Base-by-base conservation (phyloP, 768 basidiomycete genomes). In the Auriscalpium vulgare region DNA sequence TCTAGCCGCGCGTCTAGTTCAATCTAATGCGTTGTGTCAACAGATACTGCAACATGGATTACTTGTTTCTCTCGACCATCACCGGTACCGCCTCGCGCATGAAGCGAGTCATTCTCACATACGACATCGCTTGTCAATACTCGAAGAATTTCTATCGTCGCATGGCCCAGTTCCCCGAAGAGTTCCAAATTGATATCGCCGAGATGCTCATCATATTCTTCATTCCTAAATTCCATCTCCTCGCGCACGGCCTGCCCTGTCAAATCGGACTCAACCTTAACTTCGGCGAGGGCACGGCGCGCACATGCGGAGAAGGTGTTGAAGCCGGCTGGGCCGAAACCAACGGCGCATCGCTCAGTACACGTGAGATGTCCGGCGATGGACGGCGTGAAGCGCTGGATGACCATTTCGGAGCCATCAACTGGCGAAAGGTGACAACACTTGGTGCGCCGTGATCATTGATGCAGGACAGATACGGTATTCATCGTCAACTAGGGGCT, bases 61-160 rank as follows among this genome's bases (percentile, higher is more conserved):
- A 47, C 44, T 19, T 59, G 3, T 40, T 59, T n/a, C n/a, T 29
- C 1, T 62, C 40, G 13, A 43, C 40, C 11, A 29, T 29, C 23
- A 5, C 23, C 23, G 13, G 11, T 7, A 43, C 40, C 3, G 40
- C 40, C 7, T 7, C 40, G 9, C 4, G 46, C 43, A 48, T 45
- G 14, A 43, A 19, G 10, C 11, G 16, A 1, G 4, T 63, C 16
- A 36, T 51, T 2, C 7, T 64, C 19, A 48, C 63, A 0, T 64
- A 64, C 37, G 63, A 64, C 53, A 65, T 64, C 34, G 52, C 54
- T 3, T 69, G 68, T 47, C 61, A 65, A 37, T 68, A 49, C 37
- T 23, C 19, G 10, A 54, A 51, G 29, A 56, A 65, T n/a, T 38
- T 66, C 21, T 7, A 8, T 7, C 9, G 53, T 2, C 55, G 59